phyloP scores from a whole-genome alignment of 257 asterid genomes.

The Solanum sitiens region DNA sequence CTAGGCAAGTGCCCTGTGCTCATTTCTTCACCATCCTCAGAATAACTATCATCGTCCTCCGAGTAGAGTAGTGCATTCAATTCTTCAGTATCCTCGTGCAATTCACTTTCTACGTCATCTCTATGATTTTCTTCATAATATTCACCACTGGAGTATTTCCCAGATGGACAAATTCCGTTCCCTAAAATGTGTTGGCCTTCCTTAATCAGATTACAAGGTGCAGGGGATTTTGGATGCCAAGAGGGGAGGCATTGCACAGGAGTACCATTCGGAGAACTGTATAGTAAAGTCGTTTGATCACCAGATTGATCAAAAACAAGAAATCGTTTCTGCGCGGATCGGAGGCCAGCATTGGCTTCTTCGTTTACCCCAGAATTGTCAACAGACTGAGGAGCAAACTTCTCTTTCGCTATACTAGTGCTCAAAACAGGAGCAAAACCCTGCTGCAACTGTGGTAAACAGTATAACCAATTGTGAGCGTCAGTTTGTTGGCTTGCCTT shows the following conservation, averaged over 20 bases:
- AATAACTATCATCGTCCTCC: conserved; percentile 30
- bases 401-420: conserved; percentile 20
- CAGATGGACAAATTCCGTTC: conserved; percentile 3
- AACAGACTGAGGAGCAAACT: background rate
- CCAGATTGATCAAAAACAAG: conserved; percentile 83
- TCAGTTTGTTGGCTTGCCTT: conserved; percentile 22
- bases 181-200: conserved; percentile 11
- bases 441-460: conserved; percentile 27
- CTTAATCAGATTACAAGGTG: conserved; percentile 12
- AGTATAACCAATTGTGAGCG: conserved; percentile 24
- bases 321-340: conserved; percentile 35
- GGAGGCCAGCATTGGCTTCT: conserved; percentile 1
- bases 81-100: conserved; percentile 84
- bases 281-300: conserved; percentile 54
- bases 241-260: conserved; percentile 23
- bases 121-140: conserved; percentile 20
- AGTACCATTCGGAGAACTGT: conserved; percentile 31
- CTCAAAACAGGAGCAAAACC: conserved; percentile 23
- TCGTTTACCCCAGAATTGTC: conserved; percentile 10
- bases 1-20: conserved; percentile 95
- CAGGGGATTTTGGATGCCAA: conserved; percentile 19
- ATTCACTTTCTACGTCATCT: conserved; percentile 32
- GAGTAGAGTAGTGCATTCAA: conserved; percentile 77
- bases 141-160: conserved; percentile 10
- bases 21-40: conserved; percentile 60